Evolutionary conservation across 306 rosid species (phyloP).

Genomic region (Vigna reflexopilosa): DNA sequence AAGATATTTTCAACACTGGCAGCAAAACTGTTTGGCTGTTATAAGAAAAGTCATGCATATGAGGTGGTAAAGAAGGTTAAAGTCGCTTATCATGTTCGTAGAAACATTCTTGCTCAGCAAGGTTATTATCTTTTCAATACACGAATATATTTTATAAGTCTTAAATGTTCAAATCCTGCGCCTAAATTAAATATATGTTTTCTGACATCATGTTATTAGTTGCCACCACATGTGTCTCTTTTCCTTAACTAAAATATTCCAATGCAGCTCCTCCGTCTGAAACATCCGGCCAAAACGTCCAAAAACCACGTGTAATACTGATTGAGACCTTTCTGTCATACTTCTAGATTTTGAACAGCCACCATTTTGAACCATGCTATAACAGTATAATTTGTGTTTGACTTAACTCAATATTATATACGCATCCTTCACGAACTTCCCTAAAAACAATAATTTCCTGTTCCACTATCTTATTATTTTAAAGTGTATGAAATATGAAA

Average conservation of each 20-base stretch:
- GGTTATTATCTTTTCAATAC: background rate
- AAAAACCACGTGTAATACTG: background rate
- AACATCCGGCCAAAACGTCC: too few relatives aligned
- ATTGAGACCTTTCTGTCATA: constrained; percentile 11
- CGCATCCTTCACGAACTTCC: background rate
- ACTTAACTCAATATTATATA: constrained; percentile 23
- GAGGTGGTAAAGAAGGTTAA: background rate
- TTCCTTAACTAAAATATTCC: background rate
- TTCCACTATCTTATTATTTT: background rate
- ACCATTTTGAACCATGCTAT: constrained; percentile 30
- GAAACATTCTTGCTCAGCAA: background rate
- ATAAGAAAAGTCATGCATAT: background rate
- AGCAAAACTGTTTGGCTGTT: background rate
- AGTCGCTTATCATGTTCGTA: background rate
- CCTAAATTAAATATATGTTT: background rate
- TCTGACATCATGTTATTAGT: background rate
- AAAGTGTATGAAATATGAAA: background rate
- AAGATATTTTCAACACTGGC: background rate
- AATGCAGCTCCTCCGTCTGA: too few relatives aligned
- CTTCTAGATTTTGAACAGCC: constrained; percentile 40
- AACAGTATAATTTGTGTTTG: constrained; percentile 8
- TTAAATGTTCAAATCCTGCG: too few relatives aligned
- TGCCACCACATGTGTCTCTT: background rate
- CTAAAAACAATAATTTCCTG: background rate
- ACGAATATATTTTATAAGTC: too few relatives aligned